Conservation (phyloP, 306 rosid genomes). For the Lablab purpureus region DNA sequence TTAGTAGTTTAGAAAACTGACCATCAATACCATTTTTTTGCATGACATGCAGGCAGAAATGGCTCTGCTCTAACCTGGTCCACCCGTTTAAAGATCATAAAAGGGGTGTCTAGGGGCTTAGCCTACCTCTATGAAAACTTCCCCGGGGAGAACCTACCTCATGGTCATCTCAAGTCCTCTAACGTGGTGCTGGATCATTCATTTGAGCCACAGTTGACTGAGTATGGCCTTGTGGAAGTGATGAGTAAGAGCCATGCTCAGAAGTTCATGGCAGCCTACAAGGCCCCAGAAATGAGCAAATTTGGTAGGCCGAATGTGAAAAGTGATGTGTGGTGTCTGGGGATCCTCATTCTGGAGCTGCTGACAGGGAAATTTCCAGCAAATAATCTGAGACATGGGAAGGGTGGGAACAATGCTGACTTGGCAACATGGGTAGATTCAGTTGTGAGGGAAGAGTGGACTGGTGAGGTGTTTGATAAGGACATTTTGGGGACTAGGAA, state of each 20-base stretch:
- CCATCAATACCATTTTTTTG: background rate
- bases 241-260: constrained; percentile 61
- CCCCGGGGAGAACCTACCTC: constrained; percentile 56
- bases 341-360: constrained; percentile 69
- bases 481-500: constrained; percentile 52
- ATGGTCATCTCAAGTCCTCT: constrained; percentile 86
- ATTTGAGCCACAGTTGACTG: constrained; percentile 59
- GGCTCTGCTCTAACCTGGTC: constrained; percentile 60
- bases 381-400: constrained; percentile 59
- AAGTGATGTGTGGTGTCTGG: constrained; percentile 73
- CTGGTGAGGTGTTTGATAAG: constrained; percentile 72
- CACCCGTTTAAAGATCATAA: constrained; percentile 71
- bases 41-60: constrained; percentile 53
- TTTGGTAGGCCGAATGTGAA: constrained; percentile 43
- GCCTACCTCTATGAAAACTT: constrained; percentile 65
- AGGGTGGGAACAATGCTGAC: constrained; percentile 47
- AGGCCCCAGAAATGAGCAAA: constrained; percentile 61
- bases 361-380: constrained; percentile 65
- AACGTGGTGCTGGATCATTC: constrained; percentile 64
- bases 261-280: constrained; percentile 63
- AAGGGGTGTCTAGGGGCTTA: constrained; percentile 74
- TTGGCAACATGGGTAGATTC: constrained; percentile 71
- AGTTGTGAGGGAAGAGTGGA: constrained; percentile 81
- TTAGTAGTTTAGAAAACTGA: background rate
- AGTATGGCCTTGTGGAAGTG: constrained; percentile 62